A percentile compares a stretch with the other conserved stretches of the same genome.
Conservation (phyloP, 495 filamentous ascomycete species). For the Penicillium angulare region DNA sequence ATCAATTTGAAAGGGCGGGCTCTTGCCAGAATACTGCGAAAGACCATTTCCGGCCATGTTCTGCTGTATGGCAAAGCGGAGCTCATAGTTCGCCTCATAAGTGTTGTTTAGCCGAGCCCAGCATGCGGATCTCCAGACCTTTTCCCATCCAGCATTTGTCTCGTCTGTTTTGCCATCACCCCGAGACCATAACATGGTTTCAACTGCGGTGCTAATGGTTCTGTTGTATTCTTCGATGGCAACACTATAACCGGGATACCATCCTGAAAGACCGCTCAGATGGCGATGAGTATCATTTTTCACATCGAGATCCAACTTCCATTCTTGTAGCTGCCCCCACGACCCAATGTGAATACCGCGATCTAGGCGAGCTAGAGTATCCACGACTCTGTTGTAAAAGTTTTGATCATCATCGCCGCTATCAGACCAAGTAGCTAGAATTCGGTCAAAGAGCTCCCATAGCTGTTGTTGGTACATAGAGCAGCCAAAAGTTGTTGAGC, state of each 20-base stretch:
- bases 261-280: slow-evolving; percentile 51
- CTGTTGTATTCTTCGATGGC: slow-evolving; percentile 5
- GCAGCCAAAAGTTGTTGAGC: slow-evolving; percentile 52
- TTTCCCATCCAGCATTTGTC: slow-evolving; percentile 53
- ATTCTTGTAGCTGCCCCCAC: slow-evolving; percentile 52
- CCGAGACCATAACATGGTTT: slow-evolving; percentile 8
- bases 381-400: slow-evolving; percentile 27
- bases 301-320: slow-evolving; percentile 48
- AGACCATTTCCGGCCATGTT: slow-evolving; percentile 51
- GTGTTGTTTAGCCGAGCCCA: slow-evolving; percentile 52
- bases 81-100: slow-evolving; percentile 42
- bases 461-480: slow-evolving; percentile 51
- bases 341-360: slow-evolving; percentile 45
- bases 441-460: slow-evolving; percentile 39
- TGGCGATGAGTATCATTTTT: slow-evolving; percentile 50
- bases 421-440: slow-evolving; percentile 25
- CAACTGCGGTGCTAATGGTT: slow-evolving; percentile 8
- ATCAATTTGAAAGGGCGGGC: slow-evolving; percentile 52
- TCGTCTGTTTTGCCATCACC: slow-evolving; percentile 24
- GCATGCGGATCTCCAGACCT: slow-evolving; percentile 53
- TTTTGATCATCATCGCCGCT: slow-evolving; percentile 19
- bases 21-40: slow-evolving; percentile 39
- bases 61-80: slow-evolving; percentile 34
- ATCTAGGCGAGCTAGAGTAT: slow-evolving; percentile 34
- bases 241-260: slow-evolving; percentile 49